A percentile compares a stretch with the other conserved stretches of the same genome.
These are phyloP conservation scores for Fonsecaea monophora DNA, from an alignment of 2,329 filamentous ascomycete species.

Conservation along the genomic window DNA sequence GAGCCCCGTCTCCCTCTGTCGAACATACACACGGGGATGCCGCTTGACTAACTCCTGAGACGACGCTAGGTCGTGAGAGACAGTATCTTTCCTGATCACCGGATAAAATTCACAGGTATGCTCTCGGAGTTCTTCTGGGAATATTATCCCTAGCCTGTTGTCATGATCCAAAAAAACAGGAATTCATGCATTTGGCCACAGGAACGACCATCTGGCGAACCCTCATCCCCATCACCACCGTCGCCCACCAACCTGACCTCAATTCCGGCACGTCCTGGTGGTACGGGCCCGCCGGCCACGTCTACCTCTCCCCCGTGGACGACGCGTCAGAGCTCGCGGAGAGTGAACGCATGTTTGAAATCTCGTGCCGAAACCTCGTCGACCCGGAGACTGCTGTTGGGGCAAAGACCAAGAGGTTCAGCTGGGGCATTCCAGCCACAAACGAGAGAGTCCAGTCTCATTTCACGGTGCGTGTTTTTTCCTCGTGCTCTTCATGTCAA, in stretches of 20 bases:
- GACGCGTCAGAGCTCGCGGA: constrained; percentile 34
- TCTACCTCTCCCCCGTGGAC: constrained; percentile 53
- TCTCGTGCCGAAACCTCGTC: constrained; percentile 47
- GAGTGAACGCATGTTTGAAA: constrained; percentile 48
- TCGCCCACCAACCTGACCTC: constrained; percentile 46
- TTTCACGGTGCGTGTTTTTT: constrained; percentile 49
- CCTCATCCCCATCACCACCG: constrained; percentile 49
- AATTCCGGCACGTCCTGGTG: constrained; percentile 51
- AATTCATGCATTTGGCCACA: no score
- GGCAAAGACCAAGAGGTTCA: constrained; percentile 26
- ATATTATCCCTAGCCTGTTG: no score
- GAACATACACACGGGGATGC: no score
- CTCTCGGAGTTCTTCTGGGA: no score
- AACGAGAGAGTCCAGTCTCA: constrained; percentile 43
- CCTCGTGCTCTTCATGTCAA: no score
- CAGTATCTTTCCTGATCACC: constrained; percentile 52
- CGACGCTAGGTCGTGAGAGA: constrained; percentile 50
- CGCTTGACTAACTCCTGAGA: neutral
- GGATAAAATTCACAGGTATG: constrained; percentile 54
- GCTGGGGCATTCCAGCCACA: constrained; percentile 39
- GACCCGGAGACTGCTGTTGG: constrained; percentile 38
- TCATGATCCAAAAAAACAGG: no score
- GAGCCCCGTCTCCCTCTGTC: neutral
- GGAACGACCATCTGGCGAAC: constrained; percentile 58
- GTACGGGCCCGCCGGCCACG: constrained; percentile 53